Evolutionary conservation across 1,139 yeast genomes (phyloP).

Genomic region (Kurtzmaniella quercitrusa): DNA sequence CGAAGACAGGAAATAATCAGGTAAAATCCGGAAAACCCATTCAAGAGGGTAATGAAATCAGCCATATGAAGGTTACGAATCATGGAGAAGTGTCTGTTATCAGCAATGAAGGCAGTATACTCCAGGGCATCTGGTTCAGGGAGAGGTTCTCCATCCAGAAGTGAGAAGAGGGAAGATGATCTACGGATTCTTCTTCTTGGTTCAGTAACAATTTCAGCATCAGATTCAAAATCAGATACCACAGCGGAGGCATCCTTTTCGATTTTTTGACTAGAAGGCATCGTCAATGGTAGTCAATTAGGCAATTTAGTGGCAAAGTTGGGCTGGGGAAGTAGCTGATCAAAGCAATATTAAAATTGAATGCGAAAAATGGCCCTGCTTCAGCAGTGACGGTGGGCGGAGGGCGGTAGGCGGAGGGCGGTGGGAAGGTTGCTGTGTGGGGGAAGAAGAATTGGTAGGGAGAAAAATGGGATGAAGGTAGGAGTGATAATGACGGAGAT

Average conservation of each 20-base stretch:
- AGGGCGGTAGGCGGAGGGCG: background rate
- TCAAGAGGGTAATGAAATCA: constrained; percentile 87
- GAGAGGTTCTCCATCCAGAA: constrained; percentile 38
- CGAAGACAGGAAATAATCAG: constrained; percentile 83
- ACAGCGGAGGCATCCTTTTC: constrained; percentile 32
- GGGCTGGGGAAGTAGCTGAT: background rate
- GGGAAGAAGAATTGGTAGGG: background rate
- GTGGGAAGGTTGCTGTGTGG: background rate
- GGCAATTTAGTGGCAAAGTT: background rate
- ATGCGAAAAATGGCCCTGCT: background rate
- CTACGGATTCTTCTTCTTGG: constrained; percentile 33
- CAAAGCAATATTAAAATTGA: background rate
- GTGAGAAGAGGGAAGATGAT: constrained; percentile 40
- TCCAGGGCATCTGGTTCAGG: constrained; percentile 71
- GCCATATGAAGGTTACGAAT: constrained; percentile 87
- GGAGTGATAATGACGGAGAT: no score
- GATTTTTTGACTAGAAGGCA: background rate
- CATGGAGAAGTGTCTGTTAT: constrained; percentile 73
- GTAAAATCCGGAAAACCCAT: constrained; percentile 87
- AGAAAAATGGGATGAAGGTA: no score
- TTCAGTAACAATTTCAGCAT: constrained; percentile 22
- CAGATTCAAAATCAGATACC: constrained; percentile 32
- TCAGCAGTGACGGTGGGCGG: no score
- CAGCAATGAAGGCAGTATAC: constrained; percentile 72
- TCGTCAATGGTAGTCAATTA: background rate